Conservation (phyloP, 2,329 filamentous ascomycete genomes). For the Apiospora phragmitis region DNA sequence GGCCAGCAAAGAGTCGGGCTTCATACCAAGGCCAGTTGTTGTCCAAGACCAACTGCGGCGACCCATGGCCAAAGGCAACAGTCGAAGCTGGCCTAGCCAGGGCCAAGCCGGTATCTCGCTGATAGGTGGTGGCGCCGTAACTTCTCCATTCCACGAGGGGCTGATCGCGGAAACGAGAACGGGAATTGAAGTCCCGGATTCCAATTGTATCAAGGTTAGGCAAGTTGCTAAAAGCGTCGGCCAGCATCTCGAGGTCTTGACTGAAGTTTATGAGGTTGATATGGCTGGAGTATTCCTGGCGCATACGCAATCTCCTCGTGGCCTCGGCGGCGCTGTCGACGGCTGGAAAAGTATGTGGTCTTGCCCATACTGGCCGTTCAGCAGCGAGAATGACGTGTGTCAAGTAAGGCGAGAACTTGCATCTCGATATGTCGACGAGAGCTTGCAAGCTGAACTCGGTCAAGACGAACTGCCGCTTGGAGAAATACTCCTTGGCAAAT, state of each 20-base stretch:
- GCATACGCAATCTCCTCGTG: constrained; percentile 12
- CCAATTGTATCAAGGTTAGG: constrained; percentile 55
- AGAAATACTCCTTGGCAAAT: constrained; percentile 65
- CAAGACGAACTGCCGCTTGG: constrained; percentile 66
- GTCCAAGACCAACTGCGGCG: background rate
- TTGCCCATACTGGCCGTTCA: constrained; percentile 25
- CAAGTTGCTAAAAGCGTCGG: constrained; percentile 56
- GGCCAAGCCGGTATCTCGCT: constrained; percentile 33
- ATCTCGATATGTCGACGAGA: constrained; percentile 50
- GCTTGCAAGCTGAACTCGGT: constrained; percentile 51
- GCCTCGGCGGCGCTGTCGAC: constrained; percentile 30
- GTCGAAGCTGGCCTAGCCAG: background rate
- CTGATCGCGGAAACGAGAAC: constrained; percentile 49
- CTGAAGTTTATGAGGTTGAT: constrained; percentile 43
- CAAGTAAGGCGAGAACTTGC: constrained; percentile 40
- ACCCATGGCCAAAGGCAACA: constrained; percentile 12
- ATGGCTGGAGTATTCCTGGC: constrained; percentile 30
- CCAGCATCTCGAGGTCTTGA: constrained; percentile 52
- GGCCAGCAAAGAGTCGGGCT: constrained; percentile 38
- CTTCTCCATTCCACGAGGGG: constrained; percentile 47
- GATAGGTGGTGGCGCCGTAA: constrained; percentile 49
- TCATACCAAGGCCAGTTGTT: constrained; percentile 22
- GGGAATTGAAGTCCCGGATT: constrained; percentile 59
- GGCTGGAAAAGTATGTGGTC: background rate
- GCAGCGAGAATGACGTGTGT: constrained; percentile 51